phyloP scores from a whole-genome alignment of 2,329 filamentous ascomycete species.

The Clarireedia paspali region DNA sequence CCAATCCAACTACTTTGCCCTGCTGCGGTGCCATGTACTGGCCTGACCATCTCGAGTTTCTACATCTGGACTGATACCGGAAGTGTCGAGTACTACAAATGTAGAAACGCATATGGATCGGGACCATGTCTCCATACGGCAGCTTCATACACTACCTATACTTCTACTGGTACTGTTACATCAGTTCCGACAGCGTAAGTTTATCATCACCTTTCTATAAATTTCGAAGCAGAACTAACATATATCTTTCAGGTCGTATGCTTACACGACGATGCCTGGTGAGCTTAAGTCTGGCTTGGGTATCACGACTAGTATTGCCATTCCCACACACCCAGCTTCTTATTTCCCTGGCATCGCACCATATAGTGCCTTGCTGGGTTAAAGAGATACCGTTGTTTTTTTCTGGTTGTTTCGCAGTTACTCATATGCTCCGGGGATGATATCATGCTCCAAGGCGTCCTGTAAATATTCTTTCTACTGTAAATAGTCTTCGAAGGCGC shows the following conservation, averaged over 20 bases:
- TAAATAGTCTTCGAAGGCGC: neutral
- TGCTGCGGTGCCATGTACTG: conserved; percentile 42
- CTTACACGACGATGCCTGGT: conserved; percentile 19
- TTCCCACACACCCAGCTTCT: conserved; percentile 17
- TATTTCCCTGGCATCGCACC: conserved; percentile 15
- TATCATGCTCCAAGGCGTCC: too few relatives aligned
- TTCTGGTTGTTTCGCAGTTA: too few relatives aligned
- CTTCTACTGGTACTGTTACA: conserved; percentile 8
- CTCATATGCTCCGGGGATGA: too few relatives aligned
- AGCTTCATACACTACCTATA: conserved; percentile 12
- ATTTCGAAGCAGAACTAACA: neutral
- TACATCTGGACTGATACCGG: conserved; percentile 45
- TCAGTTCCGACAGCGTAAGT: conserved; percentile 11
- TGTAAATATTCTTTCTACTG: neutral
- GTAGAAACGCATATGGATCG: conserved; percentile 41
- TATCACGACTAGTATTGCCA: conserved; percentile 14
- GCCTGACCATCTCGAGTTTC: conserved; percentile 43
- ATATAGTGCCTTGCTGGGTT: conserved; percentile 13
- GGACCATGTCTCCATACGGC: conserved; percentile 37
- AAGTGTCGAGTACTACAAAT: conserved; percentile 35
- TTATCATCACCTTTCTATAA: neutral
- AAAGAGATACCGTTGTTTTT: neutral
- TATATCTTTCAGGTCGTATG: conserved; percentile 11
- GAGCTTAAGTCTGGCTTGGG: conserved; percentile 17
- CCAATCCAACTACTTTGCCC: conserved; percentile 47